Percentiles rank a stretch among this genome's conserved stretches.
phyloP scores from a whole-genome alignment of 1,284 basidiomycete genomes.

The Pterula multifida region DNA sequence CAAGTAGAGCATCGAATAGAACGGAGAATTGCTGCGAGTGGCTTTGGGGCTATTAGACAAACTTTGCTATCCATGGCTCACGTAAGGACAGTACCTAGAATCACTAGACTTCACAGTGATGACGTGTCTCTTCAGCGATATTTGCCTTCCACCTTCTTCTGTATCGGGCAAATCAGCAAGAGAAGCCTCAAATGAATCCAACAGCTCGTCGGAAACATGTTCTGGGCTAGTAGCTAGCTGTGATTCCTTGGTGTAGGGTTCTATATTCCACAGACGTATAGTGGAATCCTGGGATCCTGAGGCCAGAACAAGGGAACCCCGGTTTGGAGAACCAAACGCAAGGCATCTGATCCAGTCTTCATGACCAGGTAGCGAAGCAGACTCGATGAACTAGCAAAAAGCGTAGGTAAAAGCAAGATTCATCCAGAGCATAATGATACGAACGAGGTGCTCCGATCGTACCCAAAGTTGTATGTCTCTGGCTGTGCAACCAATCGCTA shows the following conservation, averaged over 20 bases:
- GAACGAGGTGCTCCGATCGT: not conserved
- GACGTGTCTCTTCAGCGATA: constrained; percentile 76
- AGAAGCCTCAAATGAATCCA: constrained; percentile 82
- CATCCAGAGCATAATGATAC: constrained; percentile 1
- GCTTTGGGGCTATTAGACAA: constrained; percentile 21
- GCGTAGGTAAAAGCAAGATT: not conserved
- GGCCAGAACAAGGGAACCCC: constrained; percentile 49
- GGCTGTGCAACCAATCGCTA: constrained; percentile 5
- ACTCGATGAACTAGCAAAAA: constrained; percentile 47
- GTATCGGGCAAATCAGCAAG: constrained; percentile 55
- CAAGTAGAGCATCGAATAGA: constrained; percentile 81
- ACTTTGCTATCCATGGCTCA: constrained; percentile 1
- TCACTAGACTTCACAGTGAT: constrained; percentile 46
- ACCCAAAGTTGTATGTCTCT: constrained; percentile 1
- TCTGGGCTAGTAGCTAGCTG: constrained; percentile 10
- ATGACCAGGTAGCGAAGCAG: constrained; percentile 69
- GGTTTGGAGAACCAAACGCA: constrained; percentile 38
- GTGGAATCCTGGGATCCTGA: constrained; percentile 91
- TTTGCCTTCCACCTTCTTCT: constrained; percentile 66
- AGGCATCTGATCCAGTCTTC: constrained; percentile 89
- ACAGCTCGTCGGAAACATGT: constrained; percentile 43
- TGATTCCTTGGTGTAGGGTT: constrained; percentile 22
- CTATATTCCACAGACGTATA: constrained; percentile 81
- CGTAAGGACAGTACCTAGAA: constrained; percentile 27
- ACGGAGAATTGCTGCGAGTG: constrained; percentile 50